Evolutionary conservation across 352 stramenopile species (phyloP), one percentile per base, ranked within the genome.

Genomic region (Salisapilia sapeloensis): DNA sequence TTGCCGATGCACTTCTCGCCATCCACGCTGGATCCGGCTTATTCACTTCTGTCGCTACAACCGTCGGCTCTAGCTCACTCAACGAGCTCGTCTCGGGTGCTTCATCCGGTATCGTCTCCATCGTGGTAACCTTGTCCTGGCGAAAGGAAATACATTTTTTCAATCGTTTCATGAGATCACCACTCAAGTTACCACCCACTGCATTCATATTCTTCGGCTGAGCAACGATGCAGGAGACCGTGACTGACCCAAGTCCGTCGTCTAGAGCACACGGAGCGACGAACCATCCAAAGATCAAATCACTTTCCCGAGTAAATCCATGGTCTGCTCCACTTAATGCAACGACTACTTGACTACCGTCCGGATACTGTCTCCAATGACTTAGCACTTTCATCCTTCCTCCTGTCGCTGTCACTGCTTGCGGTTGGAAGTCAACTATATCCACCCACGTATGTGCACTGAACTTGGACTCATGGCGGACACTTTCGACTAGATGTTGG

Each of bases 261-360:
- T 52, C 43, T n/a, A 50, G 38, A 15, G 31, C 43, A 27, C 56
- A 58, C 3, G 60, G 60, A 4, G 56, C 51, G 10, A 80, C 33
- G 23, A 77, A 63, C 60, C 60, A 80, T 12, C 58, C 61, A 26
- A 80, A 77, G 14, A 74, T 38, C 12, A 80, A 29, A n/a, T 51
- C 46, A 14, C 18, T 36, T 29, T 61, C 54, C 19, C 41, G 43
- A 0, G 28, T 33, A 6, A 60, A 43, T 19, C 48, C 45, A 6
- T 45, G 31, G 16, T 46, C 36, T 11, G 29, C 29, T 8, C 32
- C 42, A 17, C 40, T 55, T 21, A 62, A 31, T 15, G 59, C 56
- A 23, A 78, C 51, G 17, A 70, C 48, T 13, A 78, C 56, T 12
- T 60, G 58, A 34, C 60, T 71, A 9, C 64, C 60, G 29, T 74